phyloP scores from a whole-genome alignment of 2,329 filamentous ascomycete species.

The Cladosporium sp. region DNA sequence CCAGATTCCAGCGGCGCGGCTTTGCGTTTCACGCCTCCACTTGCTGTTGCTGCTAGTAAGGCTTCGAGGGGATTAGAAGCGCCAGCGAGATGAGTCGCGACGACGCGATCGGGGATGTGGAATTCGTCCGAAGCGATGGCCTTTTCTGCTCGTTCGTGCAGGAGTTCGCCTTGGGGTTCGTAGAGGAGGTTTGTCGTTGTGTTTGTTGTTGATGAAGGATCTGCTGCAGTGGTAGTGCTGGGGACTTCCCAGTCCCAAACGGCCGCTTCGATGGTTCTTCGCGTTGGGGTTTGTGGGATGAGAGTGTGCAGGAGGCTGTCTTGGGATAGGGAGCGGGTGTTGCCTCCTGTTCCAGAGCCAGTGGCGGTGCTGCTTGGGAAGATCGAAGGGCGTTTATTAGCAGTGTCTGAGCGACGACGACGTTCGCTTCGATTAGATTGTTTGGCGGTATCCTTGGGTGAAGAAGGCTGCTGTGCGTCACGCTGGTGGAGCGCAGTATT shows the following conservation, averaged over 20 bases:
- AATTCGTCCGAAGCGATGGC: slow-evolving; percentile 27
- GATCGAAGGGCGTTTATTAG: too few species aligned
- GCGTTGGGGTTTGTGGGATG: too few species aligned
- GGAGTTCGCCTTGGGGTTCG: slow-evolving; percentile 44
- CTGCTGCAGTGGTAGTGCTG: slow-evolving; percentile 24
- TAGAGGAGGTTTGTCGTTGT: slow-evolving; percentile 28
- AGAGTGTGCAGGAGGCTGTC: neutral
- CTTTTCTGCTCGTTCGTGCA: slow-evolving; percentile 19
- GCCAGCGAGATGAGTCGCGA: too few species aligned
- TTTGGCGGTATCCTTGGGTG: too few species aligned
- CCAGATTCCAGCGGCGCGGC: slow-evolving; percentile 10
- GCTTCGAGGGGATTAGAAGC: slow-evolving; percentile 13
- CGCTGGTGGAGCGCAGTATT: too few species aligned
- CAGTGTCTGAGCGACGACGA: too few species aligned
- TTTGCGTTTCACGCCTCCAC: slow-evolving; percentile 22
- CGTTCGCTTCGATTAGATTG: too few species aligned
- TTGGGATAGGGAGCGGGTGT: neutral
- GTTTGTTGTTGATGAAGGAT: slow-evolving; percentile 7
- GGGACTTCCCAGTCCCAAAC: slow-evolving; percentile 37
- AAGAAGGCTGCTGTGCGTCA: too few species aligned
- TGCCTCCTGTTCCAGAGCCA: neutral
- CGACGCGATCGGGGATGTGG: slow-evolving; percentile 29
- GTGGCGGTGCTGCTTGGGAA: too few species aligned
- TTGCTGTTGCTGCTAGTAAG: too few species aligned
- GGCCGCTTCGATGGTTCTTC: neutral